A percentile compares a stretch with the other conserved stretches of the same genome.
Evolutionary conservation across 2,329 filamentous ascomycete species (phyloP).

Genomic region (Clarireedia homoeocarpa): DNA sequence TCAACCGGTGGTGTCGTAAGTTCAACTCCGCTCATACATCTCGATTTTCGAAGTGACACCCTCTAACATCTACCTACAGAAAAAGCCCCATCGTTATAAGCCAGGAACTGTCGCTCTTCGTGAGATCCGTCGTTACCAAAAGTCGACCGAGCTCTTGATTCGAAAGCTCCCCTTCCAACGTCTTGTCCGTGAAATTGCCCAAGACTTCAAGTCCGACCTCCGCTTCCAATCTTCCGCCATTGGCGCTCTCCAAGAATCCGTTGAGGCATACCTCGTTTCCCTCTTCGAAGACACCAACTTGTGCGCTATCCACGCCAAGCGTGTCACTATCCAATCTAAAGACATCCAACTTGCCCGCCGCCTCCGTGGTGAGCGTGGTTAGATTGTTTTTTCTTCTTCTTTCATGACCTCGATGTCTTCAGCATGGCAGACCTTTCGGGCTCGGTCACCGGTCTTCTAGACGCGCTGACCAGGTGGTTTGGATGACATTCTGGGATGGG

Average conservation of each 20-base stretch:
- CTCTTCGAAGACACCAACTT: constrained; percentile 96
- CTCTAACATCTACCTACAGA: neutral
- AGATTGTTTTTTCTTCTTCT: constrained; percentile 32
- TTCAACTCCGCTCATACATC: neutral
- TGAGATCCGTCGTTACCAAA: constrained; percentile 98
- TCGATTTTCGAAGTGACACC: neutral
- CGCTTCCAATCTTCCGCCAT: constrained; percentile 99
- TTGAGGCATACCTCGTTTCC: constrained; percentile 96
- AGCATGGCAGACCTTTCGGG: constrained; percentile 13
- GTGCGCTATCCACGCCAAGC: constrained; percentile 99
- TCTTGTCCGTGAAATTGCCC: constrained; percentile 91
- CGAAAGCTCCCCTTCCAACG: constrained; percentile 97
- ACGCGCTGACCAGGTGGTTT: constrained; percentile 2
- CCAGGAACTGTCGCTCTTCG: constrained; percentile 91
- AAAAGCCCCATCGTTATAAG: constrained; percentile 70
- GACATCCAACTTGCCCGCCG: constrained; percentile 95
- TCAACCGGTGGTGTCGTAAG: constrained; percentile 54
- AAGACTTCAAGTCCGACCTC: constrained; percentile 91
- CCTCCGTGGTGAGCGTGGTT: constrained; percentile 89
- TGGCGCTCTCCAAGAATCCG: constrained; percentile 93
- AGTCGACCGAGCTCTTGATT: constrained; percentile 91
- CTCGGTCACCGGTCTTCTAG: constrained; percentile 7
- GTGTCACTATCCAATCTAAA: constrained; percentile 80
- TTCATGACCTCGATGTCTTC: constrained; percentile 10
- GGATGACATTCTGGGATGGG: constrained; percentile 4